Evolutionary conservation across 164 flowering plant genomes (phyloP).

Genomic region (Euptelea pleiosperma): DNA sequence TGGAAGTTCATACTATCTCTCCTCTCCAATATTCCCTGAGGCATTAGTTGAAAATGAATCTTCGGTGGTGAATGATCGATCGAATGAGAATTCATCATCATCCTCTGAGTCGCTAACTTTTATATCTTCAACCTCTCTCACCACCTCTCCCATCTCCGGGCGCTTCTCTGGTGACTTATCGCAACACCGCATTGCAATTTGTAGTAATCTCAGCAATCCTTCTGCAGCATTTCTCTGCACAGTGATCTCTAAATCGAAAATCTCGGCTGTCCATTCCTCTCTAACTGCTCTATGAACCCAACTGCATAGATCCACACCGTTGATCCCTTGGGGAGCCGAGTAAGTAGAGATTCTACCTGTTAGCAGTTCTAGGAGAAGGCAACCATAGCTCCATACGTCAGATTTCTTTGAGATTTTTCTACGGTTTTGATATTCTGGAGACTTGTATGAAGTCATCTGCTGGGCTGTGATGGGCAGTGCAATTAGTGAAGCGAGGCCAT

Average conservation of each 20-base stretch:
- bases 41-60: constrained; percentile 30
- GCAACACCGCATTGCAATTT: constrained; percentile 52
- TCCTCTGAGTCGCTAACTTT: constrained; percentile 25
- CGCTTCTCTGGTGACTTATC: constrained; percentile 48
- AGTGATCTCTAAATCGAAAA: constrained; percentile 53
- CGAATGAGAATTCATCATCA: constrained; percentile 33
- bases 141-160: constrained; percentile 57
- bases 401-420: constrained; percentile 38
- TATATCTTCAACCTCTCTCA: constrained; percentile 42
- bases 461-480: constrained; percentile 37
- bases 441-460: constrained; percentile 44
- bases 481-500: constrained; percentile 41
- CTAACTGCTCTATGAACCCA: constrained; percentile 72
- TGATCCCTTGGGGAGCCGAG: constrained; percentile 40
- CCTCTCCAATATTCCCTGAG: not conserved
- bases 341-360: constrained; percentile 43
- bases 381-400: constrained; percentile 63
- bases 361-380: constrained; percentile 53
- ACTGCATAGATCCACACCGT: constrained; percentile 50
- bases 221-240: constrained; percentile 26
- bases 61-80: constrained; percentile 36
- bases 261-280: constrained; percentile 83
- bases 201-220: constrained; percentile 53
- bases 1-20: no score
- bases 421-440: constrained; percentile 46